These are phyloP conservation scores for Aureobasidium musti DNA, from an alignment of 2,329 filamentous ascomycete genomes.

Conservation along the genomic window DNA sequence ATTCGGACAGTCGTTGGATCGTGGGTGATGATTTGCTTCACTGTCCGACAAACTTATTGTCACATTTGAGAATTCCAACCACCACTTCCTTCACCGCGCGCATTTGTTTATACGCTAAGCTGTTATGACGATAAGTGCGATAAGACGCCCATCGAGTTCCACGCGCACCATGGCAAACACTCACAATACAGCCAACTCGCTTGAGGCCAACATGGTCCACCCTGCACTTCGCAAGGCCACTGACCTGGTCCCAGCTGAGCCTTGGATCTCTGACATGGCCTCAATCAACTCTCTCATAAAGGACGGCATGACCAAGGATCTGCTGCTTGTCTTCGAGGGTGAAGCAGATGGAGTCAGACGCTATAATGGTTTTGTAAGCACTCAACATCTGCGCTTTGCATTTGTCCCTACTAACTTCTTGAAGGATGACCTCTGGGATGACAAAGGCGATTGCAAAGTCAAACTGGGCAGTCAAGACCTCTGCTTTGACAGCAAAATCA, in stretches of 20 bases:
- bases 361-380: constrained; percentile 10
- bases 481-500: constrained; percentile 15
- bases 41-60: not conserved
- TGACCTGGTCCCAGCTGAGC: not conserved
- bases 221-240: not conserved
- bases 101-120: constrained; percentile 1
- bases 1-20: not conserved
- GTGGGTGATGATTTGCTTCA: not conserved
- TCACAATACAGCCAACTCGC: not conserved
- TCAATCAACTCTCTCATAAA: not conserved
- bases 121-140: constrained; percentile 5
- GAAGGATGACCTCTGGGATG: constrained; percentile 15
- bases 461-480: constrained; percentile 6
- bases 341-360: constrained; percentile 16
- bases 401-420: not conserved
- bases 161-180: constrained; percentile 6
- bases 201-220: constrained; percentile 13
- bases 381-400: not conserved
- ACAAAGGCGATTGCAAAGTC: constrained; percentile 16
- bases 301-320: not conserved
- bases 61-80: not conserved
- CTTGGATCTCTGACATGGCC: constrained; percentile 19
- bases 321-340: constrained; percentile 6
- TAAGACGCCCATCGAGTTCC: not conserved
- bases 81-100: not conserved